A percentile compares a stretch with the other conserved stretches of the same genome.
These are phyloP conservation scores for Suhomyces emberorum DNA, from an alignment of 805 yeast genomes.

Conservation along the genomic window DNA sequence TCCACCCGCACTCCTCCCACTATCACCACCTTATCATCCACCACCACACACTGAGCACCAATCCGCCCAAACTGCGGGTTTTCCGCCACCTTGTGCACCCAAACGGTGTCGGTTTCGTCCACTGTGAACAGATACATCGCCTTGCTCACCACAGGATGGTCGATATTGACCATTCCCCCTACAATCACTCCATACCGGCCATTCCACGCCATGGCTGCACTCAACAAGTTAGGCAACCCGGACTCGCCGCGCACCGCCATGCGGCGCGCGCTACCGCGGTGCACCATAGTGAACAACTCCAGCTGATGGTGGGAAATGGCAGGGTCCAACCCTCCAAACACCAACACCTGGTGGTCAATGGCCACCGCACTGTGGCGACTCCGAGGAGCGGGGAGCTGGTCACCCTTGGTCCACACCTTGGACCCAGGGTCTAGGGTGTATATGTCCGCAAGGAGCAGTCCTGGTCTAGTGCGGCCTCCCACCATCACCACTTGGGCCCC, in stretches of 20 bases:
- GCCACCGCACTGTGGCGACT: constrained; percentile 47
- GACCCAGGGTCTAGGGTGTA: constrained; percentile 16
- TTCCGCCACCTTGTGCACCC: constrained; percentile 4
- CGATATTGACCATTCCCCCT: constrained; percentile 44
- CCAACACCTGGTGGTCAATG: constrained; percentile 28
- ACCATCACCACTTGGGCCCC: constrained; percentile 34
- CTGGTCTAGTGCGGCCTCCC: constrained; percentile 72
- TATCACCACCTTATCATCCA: constrained; percentile 38
- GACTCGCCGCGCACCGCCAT: constrained; percentile 7
- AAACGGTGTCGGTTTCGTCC: constrained; percentile 9
- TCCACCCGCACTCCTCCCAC: constrained; percentile 67
- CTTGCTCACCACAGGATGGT: constrained; percentile 28
- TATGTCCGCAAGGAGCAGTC: constrained; percentile 34
- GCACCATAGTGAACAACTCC: constrained; percentile 18
- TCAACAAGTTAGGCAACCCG: constrained; percentile 25
- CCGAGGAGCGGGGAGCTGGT: constrained; percentile 43
- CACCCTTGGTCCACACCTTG: constrained; percentile 38
- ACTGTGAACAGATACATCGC: constrained; percentile 35
- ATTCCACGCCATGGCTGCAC: constrained; percentile 36
- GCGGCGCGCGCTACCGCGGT: constrained; percentile 8
- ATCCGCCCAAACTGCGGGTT: constrained; percentile 42
- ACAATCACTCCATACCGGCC: constrained; percentile 37
- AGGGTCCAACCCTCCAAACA: constrained; percentile 48
- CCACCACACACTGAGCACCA: constrained; percentile 42
- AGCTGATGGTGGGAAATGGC: too few relatives aligned